Base-by-base conservation (phyloP, 139 green algal genomes). In the Trebouxia sp. region DNA sequence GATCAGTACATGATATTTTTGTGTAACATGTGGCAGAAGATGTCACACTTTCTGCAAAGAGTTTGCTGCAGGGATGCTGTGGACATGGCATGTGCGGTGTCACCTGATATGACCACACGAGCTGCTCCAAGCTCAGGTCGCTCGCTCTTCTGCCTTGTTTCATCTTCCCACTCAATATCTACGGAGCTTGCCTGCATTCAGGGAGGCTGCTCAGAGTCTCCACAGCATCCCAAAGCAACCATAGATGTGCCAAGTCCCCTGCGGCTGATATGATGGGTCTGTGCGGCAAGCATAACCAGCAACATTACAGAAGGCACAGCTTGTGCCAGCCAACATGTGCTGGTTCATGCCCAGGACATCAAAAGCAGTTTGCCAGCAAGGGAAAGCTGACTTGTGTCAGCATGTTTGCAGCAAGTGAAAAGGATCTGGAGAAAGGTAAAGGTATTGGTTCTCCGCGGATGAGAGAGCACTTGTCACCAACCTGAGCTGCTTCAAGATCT, bases 41-140 rank as follows among this genome's bases (percentile, higher is more conserved):
- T 56, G 12, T 58, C 50, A 17, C 50, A 28, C 50, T 58, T 17
- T 22, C 22, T 17, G 50, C 50, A 22, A 58, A 28, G 50, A 1
- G 22, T 58, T 7, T 50, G 35, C 17, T 24, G n/a, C 17, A 32
- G 1, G 24, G 3, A 22, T 24, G 41, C 72, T 42, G 22, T 20
- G 24, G 10, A 42, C 22, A 62, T 39, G 22, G 58, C 58, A 8
- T 38, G 58, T n/a, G 28, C 58, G 30, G n/a, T 45, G 15, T 65
- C 48, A 79, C 79, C 94, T 38, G 87, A 89, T 41, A 95, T 86
- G 14, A 97, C 89, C 28, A 93, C 84, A 5, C 70, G 80, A 6
- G 95, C 94, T 11, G 90, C 84, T 1, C 87, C 87, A 48, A 98
- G 88, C 78, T 98, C 91, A 0, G 95, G 94, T 0, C 94, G 83